Evolutionary conservation across 306 rosid species (phyloP).

Genomic region (Malus sylvestris): DNA sequence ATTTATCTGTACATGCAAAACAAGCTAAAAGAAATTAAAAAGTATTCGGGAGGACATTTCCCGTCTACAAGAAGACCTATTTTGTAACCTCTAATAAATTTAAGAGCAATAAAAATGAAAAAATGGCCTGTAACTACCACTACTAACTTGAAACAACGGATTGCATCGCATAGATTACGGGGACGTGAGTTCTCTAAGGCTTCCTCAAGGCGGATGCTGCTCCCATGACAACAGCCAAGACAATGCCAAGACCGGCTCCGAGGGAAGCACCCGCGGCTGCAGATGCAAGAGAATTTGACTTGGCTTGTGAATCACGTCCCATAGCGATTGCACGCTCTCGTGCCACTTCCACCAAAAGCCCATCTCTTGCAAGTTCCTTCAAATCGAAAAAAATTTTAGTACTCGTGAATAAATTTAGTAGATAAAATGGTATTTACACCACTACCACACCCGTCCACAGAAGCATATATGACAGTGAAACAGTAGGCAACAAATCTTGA

Average conservation of each 20-base stretch:
- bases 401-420: not conserved
- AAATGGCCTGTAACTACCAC: constrained; percentile 8
- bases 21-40: not conserved
- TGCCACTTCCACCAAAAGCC: constrained; percentile 65
- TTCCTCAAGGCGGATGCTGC: constrained; percentile 98
- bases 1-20: not conserved
- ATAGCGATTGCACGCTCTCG: constrained; percentile 49
- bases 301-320: constrained; percentile 45
- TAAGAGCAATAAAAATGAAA: constrained; percentile 10
- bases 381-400: not conserved
- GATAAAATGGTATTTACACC: not conserved
- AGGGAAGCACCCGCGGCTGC: constrained; percentile 91
- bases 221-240: constrained; percentile 87
- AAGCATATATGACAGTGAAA: not conserved
- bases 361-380: constrained; percentile 74
- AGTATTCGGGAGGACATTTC: not conserved
- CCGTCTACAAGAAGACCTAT: not conserved
- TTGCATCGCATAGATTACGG: not conserved
- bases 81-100: not conserved
- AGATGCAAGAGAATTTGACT: constrained; percentile 53
- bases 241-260: constrained; percentile 90
- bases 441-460: not conserved
- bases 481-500: not conserved
- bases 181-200: constrained; percentile 35
- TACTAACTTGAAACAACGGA: not conserved